phyloP scores from a whole-genome alignment of 805 yeast species.

The Metschnikowia borealis region DNA sequence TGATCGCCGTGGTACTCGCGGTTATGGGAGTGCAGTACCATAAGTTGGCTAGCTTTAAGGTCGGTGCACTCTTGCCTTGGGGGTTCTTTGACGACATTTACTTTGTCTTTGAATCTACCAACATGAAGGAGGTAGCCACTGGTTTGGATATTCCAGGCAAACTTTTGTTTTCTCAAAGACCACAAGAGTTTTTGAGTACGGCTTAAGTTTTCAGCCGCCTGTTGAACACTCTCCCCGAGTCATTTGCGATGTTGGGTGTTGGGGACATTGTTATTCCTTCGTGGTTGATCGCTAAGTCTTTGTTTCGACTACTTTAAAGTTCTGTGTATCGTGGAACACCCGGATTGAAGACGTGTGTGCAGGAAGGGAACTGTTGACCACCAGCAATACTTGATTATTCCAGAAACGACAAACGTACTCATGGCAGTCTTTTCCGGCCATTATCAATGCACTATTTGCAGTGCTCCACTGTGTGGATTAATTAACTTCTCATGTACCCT shows the following conservation, averaged over 20 bases:
- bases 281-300: slow-evolving; percentile 45
- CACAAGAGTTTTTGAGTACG: background rate
- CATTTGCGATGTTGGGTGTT: slow-evolving; percentile 47
- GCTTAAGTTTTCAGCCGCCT: background rate
- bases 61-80: slow-evolving; percentile 40
- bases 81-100: slow-evolving; percentile 58
- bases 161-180: slow-evolving; percentile 38
- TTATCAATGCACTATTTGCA: no score
- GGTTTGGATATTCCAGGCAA: slow-evolving; percentile 53
- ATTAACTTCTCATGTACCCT: no score
- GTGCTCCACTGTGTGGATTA: no score
- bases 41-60: slow-evolving; percentile 41
- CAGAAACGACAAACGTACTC: no score
- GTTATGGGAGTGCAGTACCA: slow-evolving; percentile 39
- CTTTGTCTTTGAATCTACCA: slow-evolving; percentile 60
- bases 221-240: background rate
- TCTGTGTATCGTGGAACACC: no score
- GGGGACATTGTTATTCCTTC: slow-evolving; percentile 70
- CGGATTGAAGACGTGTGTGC: no score
- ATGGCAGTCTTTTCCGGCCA: no score
- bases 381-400: no score
- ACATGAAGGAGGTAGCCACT: slow-evolving; percentile 62
- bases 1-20: slow-evolving; percentile 40
- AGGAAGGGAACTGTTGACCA: no score
- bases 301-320: slow-evolving; percentile 53